These are phyloP conservation scores for Crassisporium funariophilum DNA, from an alignment of 768 basidiomycete genomes.

Conservation along the genomic window DNA sequence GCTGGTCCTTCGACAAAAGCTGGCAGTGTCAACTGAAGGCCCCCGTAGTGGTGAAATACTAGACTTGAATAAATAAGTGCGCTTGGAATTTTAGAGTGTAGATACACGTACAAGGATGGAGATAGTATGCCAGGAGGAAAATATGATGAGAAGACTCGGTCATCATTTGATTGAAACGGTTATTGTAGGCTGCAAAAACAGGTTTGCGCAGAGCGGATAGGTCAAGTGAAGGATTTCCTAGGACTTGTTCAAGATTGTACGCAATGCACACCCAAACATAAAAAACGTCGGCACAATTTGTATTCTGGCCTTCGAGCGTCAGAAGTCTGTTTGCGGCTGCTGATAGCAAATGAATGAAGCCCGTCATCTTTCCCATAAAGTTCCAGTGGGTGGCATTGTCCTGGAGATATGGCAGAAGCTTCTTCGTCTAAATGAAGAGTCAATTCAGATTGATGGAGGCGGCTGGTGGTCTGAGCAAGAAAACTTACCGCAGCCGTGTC, in stretches of 20 bases:
- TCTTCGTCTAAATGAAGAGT: constrained; percentile 20
- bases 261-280: constrained; percentile 34
- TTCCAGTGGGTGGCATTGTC: constrained; percentile 8
- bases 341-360: constrained; percentile 19
- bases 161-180: constrained; percentile 32
- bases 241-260: constrained; percentile 23
- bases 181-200: constrained; percentile 27
- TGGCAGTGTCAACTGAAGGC: constrained; percentile 21
- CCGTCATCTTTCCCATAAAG: constrained; percentile 17
- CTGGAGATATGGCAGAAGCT: constrained; percentile 20
- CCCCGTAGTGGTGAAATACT: constrained; percentile 20
- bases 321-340: constrained; percentile 23
- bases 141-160: constrained; percentile 26
- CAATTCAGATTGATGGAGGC: too few relatives aligned
- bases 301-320: constrained; percentile 30
- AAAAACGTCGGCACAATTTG: constrained; percentile 30
- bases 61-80: neutral
- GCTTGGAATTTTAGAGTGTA: neutral
- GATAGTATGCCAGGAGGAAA: constrained; percentile 30
- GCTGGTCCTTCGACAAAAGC: constrained; percentile 11
- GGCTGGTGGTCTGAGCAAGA: too few relatives aligned
- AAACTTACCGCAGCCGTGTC: constrained; percentile 21
- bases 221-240: constrained; percentile 11
- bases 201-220: constrained; percentile 1
- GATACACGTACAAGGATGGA: constrained; percentile 25